Evolutionary conservation across 73 alveolate species (phyloP).

Genomic region (Paramecium octaurelia): DNA sequence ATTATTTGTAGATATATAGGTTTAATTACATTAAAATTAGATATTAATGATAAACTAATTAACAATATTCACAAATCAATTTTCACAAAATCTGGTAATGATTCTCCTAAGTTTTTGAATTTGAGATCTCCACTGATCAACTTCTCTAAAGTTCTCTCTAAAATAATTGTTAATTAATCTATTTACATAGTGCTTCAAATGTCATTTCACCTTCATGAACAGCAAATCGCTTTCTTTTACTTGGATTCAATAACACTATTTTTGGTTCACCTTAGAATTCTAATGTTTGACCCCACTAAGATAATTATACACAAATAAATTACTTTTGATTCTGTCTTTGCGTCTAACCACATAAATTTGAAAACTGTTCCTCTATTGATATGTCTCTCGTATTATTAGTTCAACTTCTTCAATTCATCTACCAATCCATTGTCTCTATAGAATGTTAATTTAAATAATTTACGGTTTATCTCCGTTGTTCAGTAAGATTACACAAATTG

Average conservation of each 20-base stretch:
- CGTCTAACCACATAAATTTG: constrained; percentile 64
- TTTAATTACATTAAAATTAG: neutral
- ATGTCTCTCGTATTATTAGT: neutral
- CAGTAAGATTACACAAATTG: constrained; percentile 61
- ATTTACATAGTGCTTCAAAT: neutral
- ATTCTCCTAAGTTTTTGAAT: constrained; percentile 57
- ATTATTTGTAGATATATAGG: too few relatives aligned
- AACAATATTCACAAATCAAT: constrained; percentile 10
- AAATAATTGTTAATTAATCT: neutral
- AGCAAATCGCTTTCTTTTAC: constrained; percentile 76
- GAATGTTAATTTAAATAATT: neutral
- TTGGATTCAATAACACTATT: constrained; percentile 76
- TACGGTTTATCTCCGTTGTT: constrained; percentile 52
- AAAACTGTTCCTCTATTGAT: constrained; percentile 62
- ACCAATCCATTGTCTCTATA: constrained; percentile 46
- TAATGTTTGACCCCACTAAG: constrained; percentile 62
- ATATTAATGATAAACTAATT: constrained; percentile 12
- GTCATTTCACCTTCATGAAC: constrained; percentile 62
- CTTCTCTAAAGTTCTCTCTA: constrained; percentile 53
- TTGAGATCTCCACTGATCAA: constrained; percentile 64
- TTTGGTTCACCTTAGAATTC: constrained; percentile 63
- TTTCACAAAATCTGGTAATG: constrained; percentile 50
- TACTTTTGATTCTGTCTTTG: constrained; percentile 30
- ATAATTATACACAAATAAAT: neutral
- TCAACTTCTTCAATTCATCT: constrained; percentile 27